Conservation (phyloP, 306 rosid genomes). For the Lathyrus aphaca region DNA sequence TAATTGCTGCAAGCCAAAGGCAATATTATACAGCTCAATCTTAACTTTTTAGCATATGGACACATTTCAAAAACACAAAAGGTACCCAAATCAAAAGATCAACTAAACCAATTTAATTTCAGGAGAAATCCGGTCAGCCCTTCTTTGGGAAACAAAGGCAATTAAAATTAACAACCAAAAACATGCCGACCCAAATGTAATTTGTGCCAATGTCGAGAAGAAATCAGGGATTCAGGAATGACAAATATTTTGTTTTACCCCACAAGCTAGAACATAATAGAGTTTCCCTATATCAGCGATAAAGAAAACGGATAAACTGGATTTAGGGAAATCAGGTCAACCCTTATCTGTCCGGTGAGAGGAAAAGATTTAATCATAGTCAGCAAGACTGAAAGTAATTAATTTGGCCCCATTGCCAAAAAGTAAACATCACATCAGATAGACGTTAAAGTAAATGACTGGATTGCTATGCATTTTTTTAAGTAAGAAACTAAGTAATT, state of each 20-base stretch:
- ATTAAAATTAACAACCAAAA: background rate
- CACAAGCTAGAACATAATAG: conserved; percentile 6
- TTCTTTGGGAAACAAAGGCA: background rate
- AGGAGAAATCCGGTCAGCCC: background rate
- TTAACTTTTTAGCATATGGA: background rate
- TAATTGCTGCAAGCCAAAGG: background rate
- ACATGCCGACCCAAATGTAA: background rate
- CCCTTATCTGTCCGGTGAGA: background rate
- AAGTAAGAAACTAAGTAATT: background rate
- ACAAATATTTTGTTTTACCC: conserved; percentile 17
- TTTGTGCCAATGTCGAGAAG: too few relatives aligned
- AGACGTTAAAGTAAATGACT: background rate
- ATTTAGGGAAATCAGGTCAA: background rate
- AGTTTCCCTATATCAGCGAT: background rate
- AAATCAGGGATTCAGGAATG: conserved; percentile 3
- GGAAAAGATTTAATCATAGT: too few relatives aligned
- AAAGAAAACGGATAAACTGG: background rate
- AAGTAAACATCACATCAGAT: conserved; percentile 1
- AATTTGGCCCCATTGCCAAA: background rate
- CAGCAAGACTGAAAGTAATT: conserved; percentile 5
- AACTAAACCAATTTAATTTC: background rate
- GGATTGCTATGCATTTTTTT: background rate
- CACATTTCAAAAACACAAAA: conserved; percentile 2
- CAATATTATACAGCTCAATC: background rate
- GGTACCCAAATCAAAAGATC: background rate